phyloP scores from a whole-genome alignment of 495 filamentous ascomycete genomes.

The Penicillium daleae region DNA sequence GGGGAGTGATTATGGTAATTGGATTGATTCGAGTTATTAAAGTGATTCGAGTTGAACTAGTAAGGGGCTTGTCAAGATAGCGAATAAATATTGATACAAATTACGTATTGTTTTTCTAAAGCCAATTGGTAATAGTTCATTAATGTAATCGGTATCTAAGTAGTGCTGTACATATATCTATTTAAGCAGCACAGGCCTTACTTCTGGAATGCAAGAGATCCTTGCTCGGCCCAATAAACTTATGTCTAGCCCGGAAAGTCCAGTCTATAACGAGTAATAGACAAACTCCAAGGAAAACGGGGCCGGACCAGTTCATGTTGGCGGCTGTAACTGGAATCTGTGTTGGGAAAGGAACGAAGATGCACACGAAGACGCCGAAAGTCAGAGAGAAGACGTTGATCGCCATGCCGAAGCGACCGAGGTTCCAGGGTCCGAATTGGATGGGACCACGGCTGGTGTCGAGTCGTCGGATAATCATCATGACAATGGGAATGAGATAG shows the following conservation, averaged over 20 bases:
- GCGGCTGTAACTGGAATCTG: slow-evolving; percentile 36
- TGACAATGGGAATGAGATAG: slow-evolving; percentile 51
- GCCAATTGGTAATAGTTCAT: neutral
- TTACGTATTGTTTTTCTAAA: neutral
- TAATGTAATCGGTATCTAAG: neutral
- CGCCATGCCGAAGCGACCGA: slow-evolving; percentile 35
- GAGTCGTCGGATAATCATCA: slow-evolving; percentile 36
- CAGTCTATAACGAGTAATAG: slow-evolving; percentile 41
- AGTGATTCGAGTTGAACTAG: neutral
- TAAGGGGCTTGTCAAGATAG: neutral
- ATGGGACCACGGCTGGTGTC: slow-evolving; percentile 22
- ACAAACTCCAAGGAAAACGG: slow-evolving; percentile 39
- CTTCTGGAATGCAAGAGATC: slow-evolving; percentile 13
- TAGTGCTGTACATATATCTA: neutral
- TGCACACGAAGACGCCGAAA: slow-evolving; percentile 40
- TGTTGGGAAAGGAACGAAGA: slow-evolving; percentile 48
- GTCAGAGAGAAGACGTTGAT: slow-evolving; percentile 43
- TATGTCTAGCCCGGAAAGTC: slow-evolving; percentile 36
- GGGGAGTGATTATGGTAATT: slow-evolving; percentile 51
- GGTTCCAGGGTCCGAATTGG: slow-evolving; percentile 33
- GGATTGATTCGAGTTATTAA: slow-evolving; percentile 33
- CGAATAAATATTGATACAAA: neutral
- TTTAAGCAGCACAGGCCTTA: slow-evolving; percentile 12
- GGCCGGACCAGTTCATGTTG: slow-evolving; percentile 46
- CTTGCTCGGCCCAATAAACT: slow-evolving; percentile 22